Conservation (phyloP, 164 flowering plant species). For the Kalanchoe fedtschenkoi region DNA sequence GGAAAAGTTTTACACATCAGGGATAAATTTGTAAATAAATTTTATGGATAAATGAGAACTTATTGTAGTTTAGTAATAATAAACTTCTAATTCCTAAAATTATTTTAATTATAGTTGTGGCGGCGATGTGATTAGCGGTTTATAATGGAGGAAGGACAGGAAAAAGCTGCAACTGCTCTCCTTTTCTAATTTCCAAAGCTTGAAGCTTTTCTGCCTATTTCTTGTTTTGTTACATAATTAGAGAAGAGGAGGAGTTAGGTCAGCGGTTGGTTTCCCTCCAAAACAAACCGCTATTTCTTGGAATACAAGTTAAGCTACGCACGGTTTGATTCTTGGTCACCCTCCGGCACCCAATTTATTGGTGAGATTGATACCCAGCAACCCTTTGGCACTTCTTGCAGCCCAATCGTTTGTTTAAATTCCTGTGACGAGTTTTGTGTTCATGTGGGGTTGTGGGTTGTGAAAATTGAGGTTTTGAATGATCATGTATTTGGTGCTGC, state of each 20-base stretch:
- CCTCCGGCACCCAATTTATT: slow-evolving; percentile 52
- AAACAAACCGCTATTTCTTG: slow-evolving; percentile 32
- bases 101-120: background rate
- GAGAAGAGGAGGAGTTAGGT: slow-evolving; percentile 41
- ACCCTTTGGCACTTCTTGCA: slow-evolving; percentile 9
- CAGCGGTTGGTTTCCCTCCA: slow-evolving; percentile 36
- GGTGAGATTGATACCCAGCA: slow-evolving; percentile 21
- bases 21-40: too few species aligned
- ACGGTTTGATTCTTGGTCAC: slow-evolving; percentile 69
- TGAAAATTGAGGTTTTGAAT: slow-evolving; percentile 3
- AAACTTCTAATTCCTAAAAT: too few species aligned
- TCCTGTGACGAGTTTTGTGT: slow-evolving; percentile 1
- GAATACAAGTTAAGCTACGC: slow-evolving; percentile 43
- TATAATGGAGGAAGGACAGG: background rate
- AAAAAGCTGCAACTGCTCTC: slow-evolving; percentile 4
- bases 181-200: background rate
- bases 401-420: slow-evolving; percentile 6
- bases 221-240: background rate
- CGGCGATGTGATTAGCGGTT: background rate
- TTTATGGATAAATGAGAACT: too few species aligned
- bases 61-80: too few species aligned
- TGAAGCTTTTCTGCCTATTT: background rate
- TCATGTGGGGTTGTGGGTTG: background rate
- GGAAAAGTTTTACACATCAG: too few species aligned
- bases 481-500: background rate